phyloP scores from a whole-genome alignment of 179 eudicot species.

The Corrigiola litoralis region DNA sequence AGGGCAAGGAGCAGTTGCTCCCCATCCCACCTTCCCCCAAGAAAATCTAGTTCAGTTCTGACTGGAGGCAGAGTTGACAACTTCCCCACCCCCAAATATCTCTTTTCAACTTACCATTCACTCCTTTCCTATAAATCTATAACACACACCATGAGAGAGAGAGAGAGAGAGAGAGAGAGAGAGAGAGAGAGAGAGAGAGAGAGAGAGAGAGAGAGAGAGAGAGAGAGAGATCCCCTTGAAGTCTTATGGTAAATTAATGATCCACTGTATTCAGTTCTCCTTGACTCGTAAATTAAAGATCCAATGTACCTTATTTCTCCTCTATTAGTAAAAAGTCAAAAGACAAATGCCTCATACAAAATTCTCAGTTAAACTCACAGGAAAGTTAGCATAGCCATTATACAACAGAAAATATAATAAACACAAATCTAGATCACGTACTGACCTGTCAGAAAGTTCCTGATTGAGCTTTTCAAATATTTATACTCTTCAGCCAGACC shows the following conservation, averaged over 20 bases:
- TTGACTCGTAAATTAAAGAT: neutral
- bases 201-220: no score
- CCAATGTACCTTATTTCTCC: neutral
- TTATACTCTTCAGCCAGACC: constrained; percentile 72
- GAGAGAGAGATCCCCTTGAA: neutral
- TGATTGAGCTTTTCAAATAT: constrained; percentile 80
- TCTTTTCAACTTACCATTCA: no score
- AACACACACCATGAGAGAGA: no score
- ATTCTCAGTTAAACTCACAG: neutral
- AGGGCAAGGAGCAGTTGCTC: no score
- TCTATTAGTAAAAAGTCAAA: neutral
- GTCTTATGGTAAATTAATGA: neutral
- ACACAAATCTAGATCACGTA: neutral
- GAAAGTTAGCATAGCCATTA: neutral
- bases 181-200: no score
- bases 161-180: no score
- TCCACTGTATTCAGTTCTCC: neutral
- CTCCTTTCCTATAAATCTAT: no score
- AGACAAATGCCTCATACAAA: neutral
- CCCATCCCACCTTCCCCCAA: no score
- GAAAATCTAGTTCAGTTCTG: no score
- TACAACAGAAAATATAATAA: neutral
- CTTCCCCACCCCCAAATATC: no score
- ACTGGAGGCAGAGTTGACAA: no score
- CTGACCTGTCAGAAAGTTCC: constrained; percentile 66